These are phyloP conservation scores for Sherardia arvensis DNA, from an alignment of 257 asterid genomes.

Conservation along the genomic window DNA sequence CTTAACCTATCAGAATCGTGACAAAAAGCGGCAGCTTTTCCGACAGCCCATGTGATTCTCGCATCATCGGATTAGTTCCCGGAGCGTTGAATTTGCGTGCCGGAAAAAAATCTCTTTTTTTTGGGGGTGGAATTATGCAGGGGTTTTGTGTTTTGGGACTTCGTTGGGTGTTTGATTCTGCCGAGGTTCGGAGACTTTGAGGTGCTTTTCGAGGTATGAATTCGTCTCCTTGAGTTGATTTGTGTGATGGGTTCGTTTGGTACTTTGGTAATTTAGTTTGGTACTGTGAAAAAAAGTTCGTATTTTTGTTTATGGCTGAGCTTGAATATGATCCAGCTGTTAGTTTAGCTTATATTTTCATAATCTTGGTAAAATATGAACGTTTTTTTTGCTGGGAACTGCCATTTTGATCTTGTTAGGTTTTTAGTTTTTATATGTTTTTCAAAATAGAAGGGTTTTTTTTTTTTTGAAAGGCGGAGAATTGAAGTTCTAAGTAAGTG, in stretches of 20 bases:
- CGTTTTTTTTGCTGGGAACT: neutral
- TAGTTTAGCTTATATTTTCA: neutral
- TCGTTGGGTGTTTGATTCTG: conserved; percentile 10
- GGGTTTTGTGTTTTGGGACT: conserved; percentile 10
- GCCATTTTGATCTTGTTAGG: neutral
- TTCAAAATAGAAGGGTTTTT: too few relatives aligned
- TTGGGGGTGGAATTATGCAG: neutral
- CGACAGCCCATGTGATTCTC: conserved; percentile 13
- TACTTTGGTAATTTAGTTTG: neutral
- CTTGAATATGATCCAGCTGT: neutral
- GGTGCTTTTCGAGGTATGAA: conserved; percentile 10
- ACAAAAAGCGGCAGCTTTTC: conserved; percentile 6
- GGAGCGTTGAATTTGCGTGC: neutral
- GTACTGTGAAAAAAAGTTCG: neutral
- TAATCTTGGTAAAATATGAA: neutral
- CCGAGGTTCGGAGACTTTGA: conserved; percentile 12
- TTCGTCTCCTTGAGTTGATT: conserved; percentile 20
- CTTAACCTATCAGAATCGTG: conserved; percentile 13
- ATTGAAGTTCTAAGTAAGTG: neutral
- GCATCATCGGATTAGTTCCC: neutral
- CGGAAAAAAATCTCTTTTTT: too few relatives aligned
- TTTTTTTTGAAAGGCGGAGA: too few relatives aligned
- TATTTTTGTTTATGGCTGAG: neutral
- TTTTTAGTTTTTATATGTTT: too few relatives aligned
- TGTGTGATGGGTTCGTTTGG: conserved; percentile 8